A percentile compares a stretch with the other conserved stretches of the same genome.
Evolutionary conservation across 768 basidiomycete genomes (phyloP).

Genomic region (Xerocomellus dryophilus): DNA sequence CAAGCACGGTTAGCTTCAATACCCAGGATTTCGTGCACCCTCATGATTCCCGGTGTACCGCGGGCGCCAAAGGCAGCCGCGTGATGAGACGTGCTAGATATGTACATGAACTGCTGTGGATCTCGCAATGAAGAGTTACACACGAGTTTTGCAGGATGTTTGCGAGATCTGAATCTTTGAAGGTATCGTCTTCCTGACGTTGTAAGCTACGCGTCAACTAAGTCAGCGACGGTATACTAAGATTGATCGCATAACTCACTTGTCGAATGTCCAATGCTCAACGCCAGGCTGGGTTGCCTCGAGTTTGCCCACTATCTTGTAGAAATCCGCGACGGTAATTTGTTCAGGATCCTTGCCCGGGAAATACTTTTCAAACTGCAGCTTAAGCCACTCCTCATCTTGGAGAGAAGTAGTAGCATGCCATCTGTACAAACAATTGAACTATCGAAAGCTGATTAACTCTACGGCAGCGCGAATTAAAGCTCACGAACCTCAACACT

Average conservation of each 20-base stretch:
- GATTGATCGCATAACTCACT: conserved; percentile 35
- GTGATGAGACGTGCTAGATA: conserved; percentile 59
- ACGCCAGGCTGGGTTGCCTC: conserved; percentile 43
- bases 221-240: neutral
- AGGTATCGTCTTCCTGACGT: conserved; percentile 55
- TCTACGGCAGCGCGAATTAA: neutral
- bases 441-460: conserved; percentile 40
- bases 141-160: conserved; percentile 64
- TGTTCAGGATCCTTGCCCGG: conserved; percentile 48
- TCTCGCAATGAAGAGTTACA: conserved; percentile 23
- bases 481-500: conserved; percentile 65
- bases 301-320: conserved; percentile 38
- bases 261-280: conserved; percentile 64
- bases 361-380: conserved; percentile 52
- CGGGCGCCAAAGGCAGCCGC: conserved; percentile 75
- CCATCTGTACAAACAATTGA: conserved; percentile 84
- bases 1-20: conserved; percentile 73
- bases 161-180: conserved; percentile 72
- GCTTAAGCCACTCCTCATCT: conserved; percentile 68
- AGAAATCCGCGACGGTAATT: conserved; percentile 51
- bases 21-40: conserved; percentile 79
- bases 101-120: neutral
- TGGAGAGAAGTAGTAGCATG: conserved; percentile 73
- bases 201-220: conserved; percentile 43
- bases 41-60: conserved; percentile 73